Evolutionary conservation across 2,329 filamentous ascomycete species (phyloP), one percentile per base, ranked within the genome.

Genomic region (Emergomyces africanus): DNA sequence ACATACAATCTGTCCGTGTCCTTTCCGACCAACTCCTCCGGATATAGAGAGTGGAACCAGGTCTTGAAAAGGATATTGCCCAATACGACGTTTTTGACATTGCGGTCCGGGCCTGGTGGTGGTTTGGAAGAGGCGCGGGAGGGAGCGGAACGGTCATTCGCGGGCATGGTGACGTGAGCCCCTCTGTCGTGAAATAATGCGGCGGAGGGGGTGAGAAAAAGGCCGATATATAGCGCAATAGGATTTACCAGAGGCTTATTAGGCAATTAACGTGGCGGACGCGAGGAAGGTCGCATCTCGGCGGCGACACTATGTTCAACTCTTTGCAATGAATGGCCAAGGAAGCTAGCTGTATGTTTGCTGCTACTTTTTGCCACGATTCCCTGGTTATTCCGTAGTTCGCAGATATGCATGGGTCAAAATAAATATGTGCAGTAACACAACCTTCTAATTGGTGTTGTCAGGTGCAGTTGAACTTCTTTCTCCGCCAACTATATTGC

Each of bases 1-100:
- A 97, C 88, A 66, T 91, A 95, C 8, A 97, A 77, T 59, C 85
- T 76, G 63, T 86, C 83, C 18, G 71, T 69, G 42, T 75, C 70
- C 61, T 74, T 76, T 59, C 68, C 68, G 51, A 77, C 74, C 37
- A 89, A 79, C 66, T 90, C 77, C 82, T 95, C 78, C 5, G 84
- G 75, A 71, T 96, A 96, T 72, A 91, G 94, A 18, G 89, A 95
- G 8, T 90, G 89, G 71, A 94, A 96, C 90, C 91, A 96, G 2
- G 91, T 88, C 66, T 86, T 85, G 75, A 96, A 95, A 66, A 85
- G 84, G 37, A 94, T 79, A 66, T 90, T 84, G 4, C 91, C 92
- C 62, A 96, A 79, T 58, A 95, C 86, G 57, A 96, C 89, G 70
- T 89, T 88, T 69, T 90, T 84, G 64, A 96, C 87, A 71, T 95